A percentile compares a stretch with the other conserved stretches of the same genome.
Evolutionary conservation across 208 protist genomes (phyloP).

Genomic region (Crithidia expoeki): DNA sequence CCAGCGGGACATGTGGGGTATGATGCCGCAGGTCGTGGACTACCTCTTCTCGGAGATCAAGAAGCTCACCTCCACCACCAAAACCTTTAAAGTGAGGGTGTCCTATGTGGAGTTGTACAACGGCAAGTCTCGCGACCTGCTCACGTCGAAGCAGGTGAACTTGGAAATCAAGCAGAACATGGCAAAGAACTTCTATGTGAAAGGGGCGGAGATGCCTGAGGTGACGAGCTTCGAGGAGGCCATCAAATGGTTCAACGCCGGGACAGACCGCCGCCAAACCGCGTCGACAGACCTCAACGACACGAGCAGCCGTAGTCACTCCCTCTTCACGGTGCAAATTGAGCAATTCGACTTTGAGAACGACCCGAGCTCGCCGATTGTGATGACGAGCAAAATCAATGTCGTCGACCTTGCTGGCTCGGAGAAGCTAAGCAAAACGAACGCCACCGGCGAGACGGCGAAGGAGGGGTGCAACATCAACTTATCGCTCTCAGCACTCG

Average conservation of each 20-base stretch:
- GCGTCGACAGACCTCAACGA: constrained; percentile 92
- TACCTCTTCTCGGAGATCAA: constrained; percentile 89
- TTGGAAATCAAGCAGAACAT: constrained; percentile 93
- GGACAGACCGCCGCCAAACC: constrained; percentile 87
- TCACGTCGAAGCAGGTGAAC: constrained; percentile 78
- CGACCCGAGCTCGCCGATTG: constrained; percentile 77
- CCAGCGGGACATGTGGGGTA: constrained; percentile 82
- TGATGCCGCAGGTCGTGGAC: constrained; percentile 91
- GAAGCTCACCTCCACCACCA: constrained; percentile 80
- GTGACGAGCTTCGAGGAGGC: constrained; percentile 86
- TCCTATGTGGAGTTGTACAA: constrained; percentile 93
- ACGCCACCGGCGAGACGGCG: constrained; percentile 91
- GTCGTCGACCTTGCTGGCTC: constrained; percentile 95
- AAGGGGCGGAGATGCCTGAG: constrained; percentile 90
- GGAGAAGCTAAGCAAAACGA: constrained; percentile 93
- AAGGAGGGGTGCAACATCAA: constrained; percentile 96
- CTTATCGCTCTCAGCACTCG: constrained; percentile 91
- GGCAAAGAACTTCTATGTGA: constrained; percentile 93
- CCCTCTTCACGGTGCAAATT: constrained; percentile 90
- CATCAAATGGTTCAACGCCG: constrained; percentile 87
- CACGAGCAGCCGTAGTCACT: constrained; percentile 90
- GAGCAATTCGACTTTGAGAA: constrained; percentile 90
- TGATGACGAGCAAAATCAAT: constrained; percentile 92
- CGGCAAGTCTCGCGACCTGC: constrained; percentile 87
- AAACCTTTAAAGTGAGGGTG: constrained; percentile 88